Base-by-base conservation (phyloP, 2,329 filamentous ascomycete genomes). In the Cephalotrichum gorgonifer region DNA sequence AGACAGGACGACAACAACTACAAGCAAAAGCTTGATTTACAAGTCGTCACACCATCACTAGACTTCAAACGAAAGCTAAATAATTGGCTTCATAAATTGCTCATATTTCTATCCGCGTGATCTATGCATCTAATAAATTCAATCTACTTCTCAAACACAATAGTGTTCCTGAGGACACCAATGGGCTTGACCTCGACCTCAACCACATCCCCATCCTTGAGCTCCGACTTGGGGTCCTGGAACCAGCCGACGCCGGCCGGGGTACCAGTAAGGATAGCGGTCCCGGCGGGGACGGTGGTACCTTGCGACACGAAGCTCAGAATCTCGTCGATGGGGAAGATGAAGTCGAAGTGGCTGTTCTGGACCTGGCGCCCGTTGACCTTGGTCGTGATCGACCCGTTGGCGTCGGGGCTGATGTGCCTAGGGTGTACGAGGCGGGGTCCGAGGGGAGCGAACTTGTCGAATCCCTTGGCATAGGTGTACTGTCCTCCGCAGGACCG, bases 391-490 rank as follows among this genome's bases (percentile, higher is more conserved):
- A 31, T 55, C 60, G 48, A 26, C 57, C 48, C 20, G 31, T 42
- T 25, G 49, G 45, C 31, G 51, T 51, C 15, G 20, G 51, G 11
- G 28, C 51, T 49, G 17, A 50, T 52, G 28, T 31, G 28, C 8
- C 28, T 7, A 7, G 28, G 28, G 28, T 31, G 28, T 7, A 31
- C 28, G n/a, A 62, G 47, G 6, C 74, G 60, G 0, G 72, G 72
- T 0, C 73, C 74, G 56, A 76, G 71, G 2, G 72, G 73, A 50
- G 71, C 74, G 54, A 71, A 76, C 0, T 69, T 72, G 56, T 77
- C 72, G 6, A 67, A 62, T 1, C 66, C 71, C 56, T 77, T 76
- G n/a, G 72, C 72, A 38, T 74, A 67, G 43, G 68, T 74, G 54
- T 74, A 75, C 51, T 78, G 75, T 8, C 56, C 54, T 12, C 54